Base-by-base conservation (phyloP, 2,329 filamentous ascomycete species). In the Didymella pomorum region DNA sequence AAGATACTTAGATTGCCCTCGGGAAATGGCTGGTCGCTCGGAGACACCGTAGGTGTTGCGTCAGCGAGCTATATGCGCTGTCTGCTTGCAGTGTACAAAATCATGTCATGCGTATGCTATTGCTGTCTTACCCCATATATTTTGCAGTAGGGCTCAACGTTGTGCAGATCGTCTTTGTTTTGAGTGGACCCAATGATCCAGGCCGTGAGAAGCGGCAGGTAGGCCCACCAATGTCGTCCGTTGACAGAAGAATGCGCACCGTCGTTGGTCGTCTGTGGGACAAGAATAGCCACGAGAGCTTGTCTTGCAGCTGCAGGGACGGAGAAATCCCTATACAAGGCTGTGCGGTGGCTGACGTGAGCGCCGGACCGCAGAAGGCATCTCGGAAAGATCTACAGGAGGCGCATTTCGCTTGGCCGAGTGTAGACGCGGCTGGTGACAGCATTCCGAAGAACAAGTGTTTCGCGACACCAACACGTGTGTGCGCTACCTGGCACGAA, bases 391-490 rank as follows among this genome's bases (percentile, higher is more conserved):
- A 46, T 45, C 14, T 39, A 29, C 46, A 28, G 39, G 28, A 29
- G 33, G 23, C 33, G 35, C 12, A 14, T 11, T 7, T 37, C 14
- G 16, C 28, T n/a, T 10, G 4, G 2, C 1, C 16, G 14, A 29
- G 7, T 18, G 2, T 2, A 48, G 10, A 48, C 18, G 14, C 42
- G 28, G 48, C 35, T 42, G 23, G 35, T 29, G 12, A 53, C 37
- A 43, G 14, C 42, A 43, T 52, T 25, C 21, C 26, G 18, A 25
- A 39, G 29, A 18, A 42, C 42, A 11, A 25, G 20, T 29, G 29
- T 42, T 26, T 28, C 12, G 23, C 18, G 35, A 39, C 50, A 50
- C 43, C 43, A 44, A 18, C 48, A 45, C 53, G 53, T 47, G 50
- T 46, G 14, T 26, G 20, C 37, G 25, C 28, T 58, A 50, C 43